phyloP scores from a whole-genome alignment of 2,329 filamentous ascomycete genomes.

The Dactylellina sp. region DNA sequence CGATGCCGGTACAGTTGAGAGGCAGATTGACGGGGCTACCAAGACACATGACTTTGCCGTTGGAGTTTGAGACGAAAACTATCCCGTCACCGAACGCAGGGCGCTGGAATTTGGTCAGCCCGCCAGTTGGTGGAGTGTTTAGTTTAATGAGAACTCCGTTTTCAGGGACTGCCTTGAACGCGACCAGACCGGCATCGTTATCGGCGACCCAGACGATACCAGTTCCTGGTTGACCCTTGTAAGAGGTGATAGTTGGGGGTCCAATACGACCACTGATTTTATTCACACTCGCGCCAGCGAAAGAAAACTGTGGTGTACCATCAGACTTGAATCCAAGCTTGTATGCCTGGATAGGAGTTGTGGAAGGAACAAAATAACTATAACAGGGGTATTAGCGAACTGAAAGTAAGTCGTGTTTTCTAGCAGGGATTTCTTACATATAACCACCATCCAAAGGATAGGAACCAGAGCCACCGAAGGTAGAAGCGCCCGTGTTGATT shows the following conservation, averaged over 20 bases:
- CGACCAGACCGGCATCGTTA: slow-evolving; percentile 63
- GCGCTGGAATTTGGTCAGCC: slow-evolving; percentile 64
- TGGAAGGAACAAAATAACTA: slow-evolving; percentile 54
- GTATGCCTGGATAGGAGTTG: slow-evolving; percentile 61
- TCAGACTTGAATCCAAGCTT: slow-evolving; percentile 62
- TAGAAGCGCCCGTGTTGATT: slow-evolving; percentile 66
- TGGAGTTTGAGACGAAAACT: slow-evolving; percentile 62
- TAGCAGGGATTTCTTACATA: slow-evolving; percentile 63
- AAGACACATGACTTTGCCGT: slow-evolving; percentile 62
- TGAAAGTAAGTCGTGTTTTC: too few relatives aligned
- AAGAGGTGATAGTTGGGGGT: slow-evolving; percentile 62
- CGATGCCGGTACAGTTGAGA: slow-evolving; percentile 64
- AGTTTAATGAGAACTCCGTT: slow-evolving; percentile 60
- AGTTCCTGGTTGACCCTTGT: slow-evolving; percentile 63
- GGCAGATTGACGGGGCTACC: slow-evolving; percentile 66
- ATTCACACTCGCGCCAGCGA: slow-evolving; percentile 33
- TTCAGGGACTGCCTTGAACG: slow-evolving; percentile 64
- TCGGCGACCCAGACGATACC: slow-evolving; percentile 65
- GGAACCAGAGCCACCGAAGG: slow-evolving; percentile 67
- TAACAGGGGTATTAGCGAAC: not conserved
- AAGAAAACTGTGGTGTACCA: slow-evolving; percentile 47
- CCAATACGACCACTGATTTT: slow-evolving; percentile 51
- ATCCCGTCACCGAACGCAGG: slow-evolving; percentile 65
- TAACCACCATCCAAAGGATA: slow-evolving; percentile 68
- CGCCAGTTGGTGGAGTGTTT: slow-evolving; percentile 63